Evolutionary conservation across 2,329 filamentous ascomycete species (phyloP).

Genomic region (Periglandula ipomoeae): DNA sequence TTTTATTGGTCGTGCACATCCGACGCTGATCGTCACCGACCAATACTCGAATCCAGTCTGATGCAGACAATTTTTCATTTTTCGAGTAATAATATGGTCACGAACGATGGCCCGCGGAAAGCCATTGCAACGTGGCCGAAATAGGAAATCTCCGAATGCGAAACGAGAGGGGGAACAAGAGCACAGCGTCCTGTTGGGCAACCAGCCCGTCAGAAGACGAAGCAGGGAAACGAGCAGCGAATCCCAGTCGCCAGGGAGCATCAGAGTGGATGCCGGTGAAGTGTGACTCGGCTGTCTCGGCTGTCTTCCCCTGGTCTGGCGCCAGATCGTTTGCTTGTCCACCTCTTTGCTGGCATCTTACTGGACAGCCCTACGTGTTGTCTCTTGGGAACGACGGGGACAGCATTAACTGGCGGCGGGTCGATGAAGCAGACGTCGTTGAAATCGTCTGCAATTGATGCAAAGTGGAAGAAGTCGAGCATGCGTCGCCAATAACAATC

Average conservation of each 20-base stretch:
- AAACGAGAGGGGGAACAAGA: neutral
- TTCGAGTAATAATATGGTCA: neutral
- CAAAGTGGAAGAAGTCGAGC: neutral
- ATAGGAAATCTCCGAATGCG: constrained; percentile 7
- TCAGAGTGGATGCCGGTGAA: neutral
- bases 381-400: too few species aligned
- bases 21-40: too few species aligned
- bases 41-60: neutral
- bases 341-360: neutral
- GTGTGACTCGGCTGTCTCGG: neutral
- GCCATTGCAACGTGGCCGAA: neutral
- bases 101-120: neutral
- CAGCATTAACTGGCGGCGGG: neutral
- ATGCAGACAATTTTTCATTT: too few species aligned
- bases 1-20: too few species aligned
- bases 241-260: neutral
- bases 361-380: constrained; percentile 1
- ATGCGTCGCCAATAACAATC: too few species aligned
- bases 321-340: neutral
- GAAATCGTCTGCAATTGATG: neutral
- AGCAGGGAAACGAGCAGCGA: neutral
- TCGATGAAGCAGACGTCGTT: neutral
- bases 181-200: neutral
- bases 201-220: neutral
- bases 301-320: neutral